These are phyloP conservation scores for Rhododendron mucronatum DNA, from an alignment of 148 eudicot species.

Conservation along the genomic window DNA sequence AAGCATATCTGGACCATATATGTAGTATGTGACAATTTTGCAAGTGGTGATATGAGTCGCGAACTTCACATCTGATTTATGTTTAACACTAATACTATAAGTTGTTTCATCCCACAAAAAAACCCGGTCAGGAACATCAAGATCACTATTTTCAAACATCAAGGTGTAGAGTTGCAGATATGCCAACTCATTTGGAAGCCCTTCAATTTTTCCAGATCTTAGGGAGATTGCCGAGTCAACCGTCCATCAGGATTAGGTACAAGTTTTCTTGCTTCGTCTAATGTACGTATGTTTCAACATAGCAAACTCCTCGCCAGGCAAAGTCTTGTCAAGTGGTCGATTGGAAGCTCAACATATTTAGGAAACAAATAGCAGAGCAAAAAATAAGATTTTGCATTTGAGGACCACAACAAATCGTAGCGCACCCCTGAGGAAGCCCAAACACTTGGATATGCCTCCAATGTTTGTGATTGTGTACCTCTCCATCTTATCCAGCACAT, in stretches of 20 bases:
- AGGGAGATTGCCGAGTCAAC: not conserved
- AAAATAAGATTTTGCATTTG: conserved; percentile 5
- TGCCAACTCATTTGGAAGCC: not conserved
- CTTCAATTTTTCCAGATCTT: not conserved
- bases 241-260: not conserved
- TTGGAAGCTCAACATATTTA: conserved; percentile 9
- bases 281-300: not conserved
- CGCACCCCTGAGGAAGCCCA: not conserved
- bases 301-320: conserved; percentile 1
- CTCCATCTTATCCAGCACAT: conserved; percentile 2
- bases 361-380: not conserved
- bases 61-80: not conserved
- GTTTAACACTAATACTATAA: not conserved
- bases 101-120: not conserved
- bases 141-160: not conserved
- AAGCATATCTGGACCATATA: not conserved
- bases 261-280: not conserved
- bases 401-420: not conserved
- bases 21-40: not conserved
- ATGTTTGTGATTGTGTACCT: not conserved
- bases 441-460: too few species aligned
- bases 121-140: not conserved
- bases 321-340: conserved; percentile 2
- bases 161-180: not conserved
- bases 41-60: too few species aligned